These are phyloP conservation scores for Candida loeiensis DNA, from an alignment of 805 yeast species.

Conservation along the genomic window DNA sequence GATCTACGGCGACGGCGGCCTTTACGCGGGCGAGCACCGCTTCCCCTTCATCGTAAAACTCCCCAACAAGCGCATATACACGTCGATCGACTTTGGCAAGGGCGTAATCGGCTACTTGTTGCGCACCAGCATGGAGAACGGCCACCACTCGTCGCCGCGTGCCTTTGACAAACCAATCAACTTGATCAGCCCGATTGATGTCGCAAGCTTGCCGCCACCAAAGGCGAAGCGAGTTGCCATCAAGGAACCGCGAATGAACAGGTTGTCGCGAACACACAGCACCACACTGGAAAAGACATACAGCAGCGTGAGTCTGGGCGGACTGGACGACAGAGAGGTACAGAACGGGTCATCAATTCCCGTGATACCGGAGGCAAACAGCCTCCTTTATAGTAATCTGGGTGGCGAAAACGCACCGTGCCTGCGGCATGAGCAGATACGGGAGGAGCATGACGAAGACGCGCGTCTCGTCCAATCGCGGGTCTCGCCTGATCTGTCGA, in stretches of 20 bases:
- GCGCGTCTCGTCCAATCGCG: too few species aligned
- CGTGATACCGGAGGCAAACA: too few species aligned
- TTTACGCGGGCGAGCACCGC: slow-evolving; percentile 80
- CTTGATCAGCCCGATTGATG: slow-evolving; percentile 72
- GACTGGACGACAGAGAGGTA: background rate
- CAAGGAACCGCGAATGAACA: slow-evolving; percentile 43
- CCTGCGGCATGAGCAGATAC: too few species aligned
- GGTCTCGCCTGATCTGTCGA: too few species aligned
- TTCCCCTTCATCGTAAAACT: slow-evolving; percentile 82
- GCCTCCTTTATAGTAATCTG: too few species aligned
- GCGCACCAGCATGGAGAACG: slow-evolving; percentile 42
- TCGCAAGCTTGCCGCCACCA: slow-evolving; percentile 60
- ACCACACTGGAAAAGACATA: slow-evolving; percentile 10
- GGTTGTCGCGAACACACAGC: slow-evolving; percentile 34
- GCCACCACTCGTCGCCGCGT: slow-evolving; percentile 26
- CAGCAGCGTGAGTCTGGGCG: slow-evolving; percentile 1
- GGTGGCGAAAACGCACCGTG: too few species aligned
- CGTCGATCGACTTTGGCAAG: slow-evolving; percentile 76
- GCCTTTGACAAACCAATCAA: slow-evolving; percentile 49
- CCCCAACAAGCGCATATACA: slow-evolving; percentile 69
- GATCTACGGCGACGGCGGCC: slow-evolving; percentile 54
- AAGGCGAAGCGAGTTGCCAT: slow-evolving; percentile 64
- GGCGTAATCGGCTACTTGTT: slow-evolving; percentile 75
- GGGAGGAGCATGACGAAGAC: too few species aligned
- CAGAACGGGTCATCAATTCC: too few species aligned